Percentiles rank a stretch among this genome's conserved stretches.
These are phyloP conservation scores for Gamarada debralockiae DNA, from an alignment of 495 filamentous ascomycete species.

Conservation along the genomic window DNA sequence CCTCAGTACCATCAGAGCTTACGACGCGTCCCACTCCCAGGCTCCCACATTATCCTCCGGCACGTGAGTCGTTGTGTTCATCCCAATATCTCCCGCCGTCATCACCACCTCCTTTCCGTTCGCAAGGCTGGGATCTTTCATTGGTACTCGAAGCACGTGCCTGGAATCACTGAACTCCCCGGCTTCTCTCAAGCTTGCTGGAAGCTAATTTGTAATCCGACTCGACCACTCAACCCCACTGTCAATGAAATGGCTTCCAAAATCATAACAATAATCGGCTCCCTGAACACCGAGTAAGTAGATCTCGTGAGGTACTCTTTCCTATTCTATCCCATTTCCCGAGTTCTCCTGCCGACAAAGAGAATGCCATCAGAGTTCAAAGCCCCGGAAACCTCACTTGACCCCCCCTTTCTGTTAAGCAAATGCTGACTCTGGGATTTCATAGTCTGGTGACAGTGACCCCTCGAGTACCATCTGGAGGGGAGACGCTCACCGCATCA, in stretches of 20 bases:
- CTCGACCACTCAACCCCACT: background rate
- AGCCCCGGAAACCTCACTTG: too few species aligned
- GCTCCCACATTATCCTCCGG: too few species aligned
- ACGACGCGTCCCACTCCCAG: too few species aligned
- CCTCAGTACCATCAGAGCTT: too few species aligned
- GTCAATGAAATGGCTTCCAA: constrained; percentile 36
- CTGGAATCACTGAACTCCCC: background rate
- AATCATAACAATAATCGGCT: constrained; percentile 77
- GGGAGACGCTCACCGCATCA: constrained; percentile 83
- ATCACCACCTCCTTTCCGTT: background rate
- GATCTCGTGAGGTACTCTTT: too few species aligned
- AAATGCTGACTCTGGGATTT: too few species aligned
- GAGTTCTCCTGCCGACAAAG: too few species aligned
- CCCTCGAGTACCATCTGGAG: constrained; percentile 72
- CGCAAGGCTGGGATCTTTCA: background rate
- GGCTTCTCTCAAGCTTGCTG: background rate
- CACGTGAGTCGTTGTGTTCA: background rate
- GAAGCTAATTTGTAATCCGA: background rate
- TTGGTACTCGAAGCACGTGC: background rate
- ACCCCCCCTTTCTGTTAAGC: too few species aligned
- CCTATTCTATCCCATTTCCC: too few species aligned
- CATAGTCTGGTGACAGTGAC: constrained; percentile 83
- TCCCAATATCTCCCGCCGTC: background rate
- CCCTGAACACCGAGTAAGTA: constrained; percentile 94
- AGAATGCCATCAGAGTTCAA: too few species aligned